Conservation (phyloP, 2,329 filamentous ascomycete species). For the Beauveria scarabaeidicola region DNA sequence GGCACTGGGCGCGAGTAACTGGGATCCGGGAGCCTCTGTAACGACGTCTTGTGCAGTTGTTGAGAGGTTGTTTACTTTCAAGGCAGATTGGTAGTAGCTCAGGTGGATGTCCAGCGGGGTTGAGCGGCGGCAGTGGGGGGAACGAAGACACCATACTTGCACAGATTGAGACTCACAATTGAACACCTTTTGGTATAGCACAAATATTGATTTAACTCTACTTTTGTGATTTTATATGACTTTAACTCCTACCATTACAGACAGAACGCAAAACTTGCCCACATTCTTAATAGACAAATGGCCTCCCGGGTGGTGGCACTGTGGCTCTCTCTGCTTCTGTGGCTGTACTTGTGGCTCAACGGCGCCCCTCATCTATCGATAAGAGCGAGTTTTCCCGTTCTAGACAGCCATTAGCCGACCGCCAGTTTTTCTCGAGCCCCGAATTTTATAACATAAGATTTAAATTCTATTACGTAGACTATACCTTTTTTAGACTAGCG, state of each 20-base stretch:
- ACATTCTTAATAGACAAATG: too few species aligned
- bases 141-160: neutral
- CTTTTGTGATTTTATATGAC: too few species aligned
- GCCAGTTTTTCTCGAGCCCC: conserved; percentile 11
- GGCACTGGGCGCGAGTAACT: too few species aligned
- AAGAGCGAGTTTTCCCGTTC: conserved; percentile 18
- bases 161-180: neutral
- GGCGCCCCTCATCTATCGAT: conserved; percentile 22
- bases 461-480: too few species aligned
- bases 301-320: neutral
- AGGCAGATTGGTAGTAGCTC: neutral
- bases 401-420: conserved; percentile 7
- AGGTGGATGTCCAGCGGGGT: conserved; percentile 6
- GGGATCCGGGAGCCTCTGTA: neutral
- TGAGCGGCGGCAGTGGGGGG: neutral
- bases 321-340: neutral
- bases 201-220: neutral
- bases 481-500: too few species aligned
- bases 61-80: conserved; percentile 3
- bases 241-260: neutral
- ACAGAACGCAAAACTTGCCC: neutral
- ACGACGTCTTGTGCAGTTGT: neutral
- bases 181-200: neutral
- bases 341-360: conserved; percentile 9
- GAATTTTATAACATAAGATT: too few species aligned